Percentiles rank a stretch among this genome's conserved stretches.
Evolutionary conservation across 2,329 filamentous ascomycete genomes (phyloP).

Genomic region (Colletotrichum sublineola): DNA sequence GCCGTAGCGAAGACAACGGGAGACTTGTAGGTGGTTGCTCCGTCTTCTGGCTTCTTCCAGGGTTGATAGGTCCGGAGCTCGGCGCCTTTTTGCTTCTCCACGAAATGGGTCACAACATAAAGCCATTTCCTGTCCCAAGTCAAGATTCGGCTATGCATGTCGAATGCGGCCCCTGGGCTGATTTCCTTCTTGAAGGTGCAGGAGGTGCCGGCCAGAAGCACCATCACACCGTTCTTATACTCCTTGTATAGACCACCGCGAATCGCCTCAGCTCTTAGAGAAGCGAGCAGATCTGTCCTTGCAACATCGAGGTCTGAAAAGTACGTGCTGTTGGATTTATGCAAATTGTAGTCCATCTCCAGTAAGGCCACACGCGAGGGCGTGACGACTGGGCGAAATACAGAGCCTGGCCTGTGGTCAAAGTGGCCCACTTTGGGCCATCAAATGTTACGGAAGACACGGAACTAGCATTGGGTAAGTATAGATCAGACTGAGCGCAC

Average conservation of each 20-base stretch:
- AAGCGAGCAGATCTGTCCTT: slow-evolving; percentile 54
- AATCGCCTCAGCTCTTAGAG: slow-evolving; percentile 30
- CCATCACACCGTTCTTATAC: slow-evolving; percentile 64
- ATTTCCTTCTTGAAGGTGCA: slow-evolving; percentile 83
- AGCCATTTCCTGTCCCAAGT: slow-evolving; percentile 51
- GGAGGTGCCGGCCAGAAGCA: slow-evolving; percentile 75
- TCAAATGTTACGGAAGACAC: slow-evolving; percentile 53
- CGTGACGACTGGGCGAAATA: slow-evolving; percentile 68
- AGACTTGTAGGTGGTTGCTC: slow-evolving; percentile 48
- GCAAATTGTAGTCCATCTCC: slow-evolving; percentile 80
- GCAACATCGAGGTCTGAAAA: slow-evolving; percentile 76
- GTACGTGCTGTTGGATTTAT: slow-evolving; percentile 80
- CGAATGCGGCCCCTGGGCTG: slow-evolving; percentile 74
- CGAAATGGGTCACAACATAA: slow-evolving; percentile 49
- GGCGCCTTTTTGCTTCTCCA: slow-evolving; percentile 55
- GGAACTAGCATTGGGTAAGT: slow-evolving; percentile 45
- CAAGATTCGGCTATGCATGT: slow-evolving; percentile 73
- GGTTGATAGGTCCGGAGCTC: slow-evolving; percentile 29
- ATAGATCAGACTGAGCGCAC: not conserved
- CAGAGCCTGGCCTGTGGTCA: slow-evolving; percentile 45
- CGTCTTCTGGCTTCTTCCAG: slow-evolving; percentile 63
- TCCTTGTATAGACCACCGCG: slow-evolving; percentile 55
- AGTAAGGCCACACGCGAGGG: slow-evolving; percentile 68
- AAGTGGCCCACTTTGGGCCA: slow-evolving; percentile 47
- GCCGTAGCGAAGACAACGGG: slow-evolving; percentile 70